phyloP scores from a whole-genome alignment of 208 protist species.

The Leishmania mexicana region DNA sequence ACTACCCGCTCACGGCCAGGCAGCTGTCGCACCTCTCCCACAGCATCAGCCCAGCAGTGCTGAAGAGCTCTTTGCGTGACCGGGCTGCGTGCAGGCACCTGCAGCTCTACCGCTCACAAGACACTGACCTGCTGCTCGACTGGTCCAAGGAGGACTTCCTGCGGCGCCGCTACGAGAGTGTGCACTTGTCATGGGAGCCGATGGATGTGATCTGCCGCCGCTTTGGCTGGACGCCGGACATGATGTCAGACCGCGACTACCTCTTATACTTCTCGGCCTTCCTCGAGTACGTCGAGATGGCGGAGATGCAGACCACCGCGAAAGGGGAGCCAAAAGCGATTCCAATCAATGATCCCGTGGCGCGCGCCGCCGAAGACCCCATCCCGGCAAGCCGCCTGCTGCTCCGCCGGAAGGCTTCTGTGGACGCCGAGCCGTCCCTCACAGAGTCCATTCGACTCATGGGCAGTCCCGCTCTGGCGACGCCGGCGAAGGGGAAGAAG shows the following conservation, averaged over 20 bases:
- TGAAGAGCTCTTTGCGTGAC: slow-evolving; percentile 72
- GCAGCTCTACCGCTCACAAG: slow-evolving; percentile 78
- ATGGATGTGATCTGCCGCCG: slow-evolving; percentile 80
- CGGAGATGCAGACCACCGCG: slow-evolving; percentile 58
- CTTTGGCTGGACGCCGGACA: slow-evolving; percentile 77
- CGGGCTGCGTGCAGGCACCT: slow-evolving; percentile 55
- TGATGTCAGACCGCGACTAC: slow-evolving; percentile 77
- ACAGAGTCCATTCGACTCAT: slow-evolving; percentile 90
- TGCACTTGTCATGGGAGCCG: slow-evolving; percentile 91
- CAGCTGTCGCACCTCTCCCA: slow-evolving; percentile 66
- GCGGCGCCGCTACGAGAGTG: slow-evolving; percentile 89
- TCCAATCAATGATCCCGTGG: slow-evolving; percentile 66
- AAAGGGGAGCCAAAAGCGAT: slow-evolving; percentile 46
- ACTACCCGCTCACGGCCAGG: slow-evolving; percentile 79
- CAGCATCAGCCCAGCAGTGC: slow-evolving; percentile 60
- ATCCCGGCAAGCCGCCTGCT: slow-evolving; percentile 75
- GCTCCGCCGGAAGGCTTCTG: slow-evolving; percentile 60
- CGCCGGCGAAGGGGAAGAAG: slow-evolving; percentile 51
- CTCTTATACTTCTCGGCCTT: slow-evolving; percentile 87
- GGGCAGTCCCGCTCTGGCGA: slow-evolving; percentile 64
- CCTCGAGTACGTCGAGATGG: slow-evolving; percentile 77
- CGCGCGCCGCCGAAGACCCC: slow-evolving; percentile 41
- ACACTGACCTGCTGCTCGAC: slow-evolving; percentile 84
- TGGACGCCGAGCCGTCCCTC: slow-evolving; percentile 81
- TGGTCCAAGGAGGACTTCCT: slow-evolving; percentile 91